Base-by-base conservation (phyloP, 2,329 filamentous ascomycete species). In the Ceratocystis destructans region DNA sequence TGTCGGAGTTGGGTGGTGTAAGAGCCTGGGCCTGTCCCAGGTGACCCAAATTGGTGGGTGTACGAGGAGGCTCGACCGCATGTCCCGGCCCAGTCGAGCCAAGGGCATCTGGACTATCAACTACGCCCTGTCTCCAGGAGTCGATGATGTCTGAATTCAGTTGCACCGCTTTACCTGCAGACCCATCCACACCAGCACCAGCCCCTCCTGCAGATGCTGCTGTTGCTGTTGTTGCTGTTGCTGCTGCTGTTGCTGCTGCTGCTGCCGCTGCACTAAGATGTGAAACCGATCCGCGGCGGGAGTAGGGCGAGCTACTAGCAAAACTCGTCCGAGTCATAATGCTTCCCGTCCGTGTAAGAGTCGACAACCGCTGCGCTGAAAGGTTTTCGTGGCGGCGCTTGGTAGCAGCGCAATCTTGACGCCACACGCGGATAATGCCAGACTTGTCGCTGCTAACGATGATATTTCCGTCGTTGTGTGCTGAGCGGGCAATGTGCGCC, bases 371-470 rank as follows among this genome's bases (percentile, higher is more conserved):
- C 0, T 83, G 82, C 0, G 87, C 85, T 70, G 96, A 90, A 87
- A 87, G 93, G 46, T 81, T 83, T 66, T 91, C 89, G 67, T 86
- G 82, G 66, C 84, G 82, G 4, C 93, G 86, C 75, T 96, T 96
- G 62, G 80, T 76, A 71, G 83, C 90, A 0, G 93, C 94, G 73
- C 93, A 96, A 73, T 99, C 94, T 75, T 97, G 93, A 22, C 94
- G 84, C 73, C 96, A 96, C 0, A 97, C 88, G 73, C 96, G 96
- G 76, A 99, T 94, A 31, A 85, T 83, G 45, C 94, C 94, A 0
- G 85, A 86, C 71, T 90, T 90, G 73, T 96, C 93, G 1, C 92
- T 89, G 0, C 93, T 96, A 62, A 97, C 84, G 66, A 99, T 87
- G 69, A 99, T 96, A 71, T 96, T 90, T 31, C 94, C 94, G 68